phyloP scores from a whole-genome alignment of 2,329 filamentous ascomycete genomes.

The Pezicula neosporulosa region DNA sequence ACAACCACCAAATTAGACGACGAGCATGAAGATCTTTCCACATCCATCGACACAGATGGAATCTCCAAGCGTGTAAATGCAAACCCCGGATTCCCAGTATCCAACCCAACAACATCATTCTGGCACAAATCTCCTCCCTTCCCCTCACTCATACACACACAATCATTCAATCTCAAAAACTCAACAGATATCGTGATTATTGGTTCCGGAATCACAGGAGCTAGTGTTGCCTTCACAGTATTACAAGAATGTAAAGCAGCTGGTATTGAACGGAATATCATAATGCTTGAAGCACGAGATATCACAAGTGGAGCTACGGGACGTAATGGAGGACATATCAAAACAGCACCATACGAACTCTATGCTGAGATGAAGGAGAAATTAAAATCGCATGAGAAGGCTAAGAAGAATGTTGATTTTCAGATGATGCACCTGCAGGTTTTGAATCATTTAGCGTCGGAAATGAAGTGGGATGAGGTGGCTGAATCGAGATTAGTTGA shows the following conservation, averaged over 20 bases:
- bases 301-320: constrained; percentile 50
- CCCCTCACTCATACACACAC: constrained; percentile 34
- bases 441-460: too few relatives aligned
- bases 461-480: too few relatives aligned
- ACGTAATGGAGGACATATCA: constrained; percentile 50
- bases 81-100: constrained; percentile 37
- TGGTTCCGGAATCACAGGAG: constrained; percentile 51
- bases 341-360: constrained; percentile 39
- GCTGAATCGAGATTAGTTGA: too few relatives aligned
- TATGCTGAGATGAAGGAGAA: constrained; percentile 31
- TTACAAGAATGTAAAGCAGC: constrained; percentile 23
- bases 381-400: constrained; percentile 30
- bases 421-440: constrained; percentile 5
- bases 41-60: too few relatives aligned
- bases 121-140: constrained; percentile 43
- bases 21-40: too few relatives aligned
- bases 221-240: constrained; percentile 33
- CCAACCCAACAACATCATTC: constrained; percentile 40
- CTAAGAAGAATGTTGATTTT: constrained; percentile 39
- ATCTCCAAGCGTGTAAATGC: constrained; percentile 3
- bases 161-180: constrained; percentile 30
- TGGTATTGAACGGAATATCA: constrained; percentile 23
- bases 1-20: too few relatives aligned
- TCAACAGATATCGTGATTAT: constrained; percentile 48
- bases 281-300: constrained; percentile 46